Conservation (phyloP, 371 early-diverging fungal species). For the Mortierella sp. region DNA sequence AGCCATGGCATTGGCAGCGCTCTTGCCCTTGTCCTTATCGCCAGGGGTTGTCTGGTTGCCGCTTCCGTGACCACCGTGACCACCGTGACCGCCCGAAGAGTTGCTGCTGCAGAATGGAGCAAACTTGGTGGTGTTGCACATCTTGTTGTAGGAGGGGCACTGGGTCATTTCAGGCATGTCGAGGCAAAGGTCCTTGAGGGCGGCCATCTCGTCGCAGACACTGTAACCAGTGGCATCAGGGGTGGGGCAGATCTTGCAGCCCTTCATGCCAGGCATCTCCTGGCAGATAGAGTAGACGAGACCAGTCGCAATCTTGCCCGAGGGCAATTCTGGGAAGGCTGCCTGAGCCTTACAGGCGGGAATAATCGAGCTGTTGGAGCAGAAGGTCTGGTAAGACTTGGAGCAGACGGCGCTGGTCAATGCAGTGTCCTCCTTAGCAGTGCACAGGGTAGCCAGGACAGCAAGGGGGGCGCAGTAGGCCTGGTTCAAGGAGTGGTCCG, state of each 20-base stretch:
- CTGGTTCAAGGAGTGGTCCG: constrained; percentile 28
- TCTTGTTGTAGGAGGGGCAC: constrained; percentile 45
- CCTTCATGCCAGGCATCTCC: constrained; percentile 43
- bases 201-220: constrained; percentile 48
- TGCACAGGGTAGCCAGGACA: constrained; percentile 47
- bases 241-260: constrained; percentile 48
- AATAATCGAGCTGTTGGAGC: constrained; percentile 37
- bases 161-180: constrained; percentile 52
- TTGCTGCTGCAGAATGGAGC: constrained; percentile 37
- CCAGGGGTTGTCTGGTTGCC: no score
- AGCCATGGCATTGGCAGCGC: constrained; percentile 4
- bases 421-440: constrained; percentile 28
- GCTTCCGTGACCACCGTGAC: constrained; percentile 8
- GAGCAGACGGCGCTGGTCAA: constrained; percentile 33
- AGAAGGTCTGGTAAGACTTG: constrained; percentile 41
- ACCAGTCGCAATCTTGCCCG: constrained; percentile 44
- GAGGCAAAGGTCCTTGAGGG: constrained; percentile 46
- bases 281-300: constrained; percentile 50
- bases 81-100: constrained; percentile 24
- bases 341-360: constrained; percentile 38
- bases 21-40: constrained; percentile 13
- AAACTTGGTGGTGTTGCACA: constrained; percentile 47
- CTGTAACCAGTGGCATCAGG: constrained; percentile 52
- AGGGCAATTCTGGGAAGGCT: constrained; percentile 49
- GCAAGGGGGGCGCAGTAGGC: constrained; percentile 45